Evolutionary conservation across 2,329 filamentous ascomycete species (phyloP).

Genomic region (Capronia coronata): DNA sequence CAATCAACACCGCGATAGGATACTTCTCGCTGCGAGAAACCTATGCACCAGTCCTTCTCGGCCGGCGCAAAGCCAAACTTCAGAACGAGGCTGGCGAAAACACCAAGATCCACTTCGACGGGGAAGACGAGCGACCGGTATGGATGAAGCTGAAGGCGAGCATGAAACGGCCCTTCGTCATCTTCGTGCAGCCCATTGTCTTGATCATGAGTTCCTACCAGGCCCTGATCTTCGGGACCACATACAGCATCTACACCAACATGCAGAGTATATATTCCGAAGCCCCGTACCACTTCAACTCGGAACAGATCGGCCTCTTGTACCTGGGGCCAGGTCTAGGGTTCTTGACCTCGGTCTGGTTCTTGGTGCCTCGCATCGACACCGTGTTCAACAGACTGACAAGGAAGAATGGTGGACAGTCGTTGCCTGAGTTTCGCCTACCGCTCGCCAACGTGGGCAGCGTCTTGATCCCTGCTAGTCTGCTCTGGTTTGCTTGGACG

Average conservation of each 20-base stretch:
- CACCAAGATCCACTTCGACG: conserved; percentile 19
- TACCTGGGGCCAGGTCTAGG: conserved; percentile 55
- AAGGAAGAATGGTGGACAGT: conserved; percentile 22
- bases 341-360: conserved; percentile 47
- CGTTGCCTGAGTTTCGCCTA: conserved; percentile 49
- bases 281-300: conserved; percentile 46
- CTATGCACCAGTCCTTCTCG: conserved; percentile 55
- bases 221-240: conserved; percentile 52
- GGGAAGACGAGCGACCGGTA: conserved; percentile 22
- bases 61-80: conserved; percentile 47
- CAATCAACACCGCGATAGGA: conserved; percentile 53
- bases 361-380: conserved; percentile 43
- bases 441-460: conserved; percentile 46
- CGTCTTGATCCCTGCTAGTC: conserved; percentile 38
- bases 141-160: conserved; percentile 31
- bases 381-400: conserved; percentile 33
- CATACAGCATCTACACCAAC: conserved; percentile 55
- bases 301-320: conserved; percentile 51
- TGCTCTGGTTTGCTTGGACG: conserved; percentile 46
- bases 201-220: conserved; percentile 47
- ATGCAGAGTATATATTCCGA: conserved; percentile 48
- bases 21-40: conserved; percentile 55
- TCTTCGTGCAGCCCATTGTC: conserved; percentile 53
- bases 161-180: conserved; percentile 49
- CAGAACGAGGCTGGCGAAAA: conserved; percentile 34